Conservation (phyloP, 2,329 filamentous ascomycete species). For the Karstenula rhodostoma region DNA sequence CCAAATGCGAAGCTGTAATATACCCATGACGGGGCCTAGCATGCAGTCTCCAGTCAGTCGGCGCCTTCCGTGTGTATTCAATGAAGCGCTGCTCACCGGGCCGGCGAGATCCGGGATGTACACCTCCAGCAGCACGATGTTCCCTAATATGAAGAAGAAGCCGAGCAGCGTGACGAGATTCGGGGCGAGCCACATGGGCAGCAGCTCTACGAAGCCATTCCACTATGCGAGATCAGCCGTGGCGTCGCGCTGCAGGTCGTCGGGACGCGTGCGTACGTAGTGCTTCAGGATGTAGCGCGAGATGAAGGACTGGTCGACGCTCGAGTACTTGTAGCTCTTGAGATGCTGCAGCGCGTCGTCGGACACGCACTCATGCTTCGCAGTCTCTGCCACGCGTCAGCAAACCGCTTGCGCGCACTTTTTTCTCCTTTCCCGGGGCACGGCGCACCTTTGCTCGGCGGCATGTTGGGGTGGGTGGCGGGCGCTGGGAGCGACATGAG, state of each 20-base stretch:
- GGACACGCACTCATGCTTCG: constrained; percentile 77
- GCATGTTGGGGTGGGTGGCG: constrained; percentile 48
- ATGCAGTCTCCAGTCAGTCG: constrained; percentile 22
- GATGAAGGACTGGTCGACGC: constrained; percentile 92
- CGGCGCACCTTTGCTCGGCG: constrained; percentile 44
- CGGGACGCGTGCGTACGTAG: constrained; percentile 72
- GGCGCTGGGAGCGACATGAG: constrained; percentile 49
- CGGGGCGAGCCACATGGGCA: constrained; percentile 95
- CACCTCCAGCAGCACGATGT: constrained; percentile 77
- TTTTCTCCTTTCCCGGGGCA: not conserved
- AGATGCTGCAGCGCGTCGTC: constrained; percentile 91
- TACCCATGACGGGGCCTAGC: constrained; percentile 83
- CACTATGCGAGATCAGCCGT: constrained; percentile 68
- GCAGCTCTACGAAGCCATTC: constrained; percentile 91
- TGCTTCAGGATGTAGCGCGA: constrained; percentile 94
- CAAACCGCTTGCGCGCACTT: not conserved
- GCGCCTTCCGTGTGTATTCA: not conserved
- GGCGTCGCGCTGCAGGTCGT: constrained; percentile 8
- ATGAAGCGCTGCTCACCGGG: constrained; percentile 67
- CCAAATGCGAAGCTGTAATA: constrained; percentile 97
- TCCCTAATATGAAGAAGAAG: constrained; percentile 91
- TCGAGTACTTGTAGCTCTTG: constrained; percentile 96
- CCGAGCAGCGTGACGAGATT: constrained; percentile 97
- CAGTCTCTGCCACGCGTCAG: constrained; percentile 58
- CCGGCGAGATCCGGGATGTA: constrained; percentile 90